Base-by-base conservation (phyloP, 164 flowering plant genomes). In the Brasenia schreberi region DNA sequence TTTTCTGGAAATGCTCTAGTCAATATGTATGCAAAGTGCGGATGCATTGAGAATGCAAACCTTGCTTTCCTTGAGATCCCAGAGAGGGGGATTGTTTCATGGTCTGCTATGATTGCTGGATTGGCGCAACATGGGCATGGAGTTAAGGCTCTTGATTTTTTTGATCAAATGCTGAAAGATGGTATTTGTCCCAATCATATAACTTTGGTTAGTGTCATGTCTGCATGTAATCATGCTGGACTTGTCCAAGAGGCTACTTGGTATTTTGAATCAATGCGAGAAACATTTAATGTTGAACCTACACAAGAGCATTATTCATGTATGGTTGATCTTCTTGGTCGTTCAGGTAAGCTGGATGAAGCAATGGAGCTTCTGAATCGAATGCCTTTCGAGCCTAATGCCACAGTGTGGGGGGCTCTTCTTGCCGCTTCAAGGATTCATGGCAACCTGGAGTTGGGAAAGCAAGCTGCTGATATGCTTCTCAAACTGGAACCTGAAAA, bases 101-200 rank as follows among this genome's bases (percentile, higher is more conserved):
- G 91, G 89, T 86, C 96, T 23, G 87, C 96, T 9, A 89, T 89
- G 89, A 85, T 89, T 18, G 87, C 86, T 44, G 96, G 96, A 62
- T 82, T 87, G 61, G 96, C 96, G 69, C 91, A 87, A 71, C 92
- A 89, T 68, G 96, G 96, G 27, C 82, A 81, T 69, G 96, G 87
- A 49, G 80, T 71, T 72, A 66, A 82, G 72, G 89, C 93, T 62
- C 76, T 89, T 12, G 63, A 71, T n/a, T 70, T 87, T 42, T 89
- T 89, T 63, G 11, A 79, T 64, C 81, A 78, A 72, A 89, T 87
- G 96, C 71, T 84, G 18, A 67, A 79, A 66, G 80, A 80, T 27
- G 88, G 91, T 62, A 68, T 84, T 42, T 14, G 64, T 5, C 93
- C 96, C 1, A 89, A 84, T 74, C 87, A 86, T 62, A 61, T 71